Evolutionary conservation across 345 rosid species (phyloP).

Genomic region (Eucalyptus microcorys): DNA sequence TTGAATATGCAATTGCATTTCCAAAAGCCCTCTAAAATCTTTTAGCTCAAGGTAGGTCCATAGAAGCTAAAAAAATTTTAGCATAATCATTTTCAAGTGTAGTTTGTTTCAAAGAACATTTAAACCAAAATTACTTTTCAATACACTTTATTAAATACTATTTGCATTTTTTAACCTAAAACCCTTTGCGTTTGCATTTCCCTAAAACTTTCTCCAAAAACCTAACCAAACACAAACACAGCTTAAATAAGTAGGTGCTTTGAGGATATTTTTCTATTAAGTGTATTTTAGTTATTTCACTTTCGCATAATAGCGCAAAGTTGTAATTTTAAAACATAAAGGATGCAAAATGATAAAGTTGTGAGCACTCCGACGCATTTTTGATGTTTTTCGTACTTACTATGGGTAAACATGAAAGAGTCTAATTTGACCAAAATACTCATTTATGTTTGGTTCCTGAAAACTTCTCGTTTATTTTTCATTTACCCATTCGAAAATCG

Average conservation of each 20-base stretch:
- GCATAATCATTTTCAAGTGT: not conserved
- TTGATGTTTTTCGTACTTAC: not conserved
- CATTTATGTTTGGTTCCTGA: not conserved
- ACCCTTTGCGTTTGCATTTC: not conserved
- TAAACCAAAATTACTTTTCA: not conserved
- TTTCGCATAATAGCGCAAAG: not conserved
- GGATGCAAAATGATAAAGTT: not conserved
- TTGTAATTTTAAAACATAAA: not conserved
- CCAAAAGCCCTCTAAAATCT: too few relatives aligned
- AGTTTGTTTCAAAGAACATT: not conserved
- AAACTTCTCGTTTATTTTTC: not conserved
- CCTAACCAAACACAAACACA: fast-evolving
- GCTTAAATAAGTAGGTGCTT: not conserved
- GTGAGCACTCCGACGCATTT: not conserved
- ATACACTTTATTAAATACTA: not conserved
- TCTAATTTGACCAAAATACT: not conserved
- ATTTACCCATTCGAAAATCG: not conserved
- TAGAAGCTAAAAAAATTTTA: not conserved
- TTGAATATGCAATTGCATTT: not conserved
- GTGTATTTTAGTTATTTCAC: not conserved
- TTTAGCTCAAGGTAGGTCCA: not conserved
- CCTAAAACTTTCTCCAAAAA: not conserved
- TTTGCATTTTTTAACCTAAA: not conserved
- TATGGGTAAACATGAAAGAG: not conserved
- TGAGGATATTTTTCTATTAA: not conserved